These are phyloP conservation scores for Puccinia sorghi DNA, from an alignment of 1,284 basidiomycete genomes.

Conservation along the genomic window DNA sequence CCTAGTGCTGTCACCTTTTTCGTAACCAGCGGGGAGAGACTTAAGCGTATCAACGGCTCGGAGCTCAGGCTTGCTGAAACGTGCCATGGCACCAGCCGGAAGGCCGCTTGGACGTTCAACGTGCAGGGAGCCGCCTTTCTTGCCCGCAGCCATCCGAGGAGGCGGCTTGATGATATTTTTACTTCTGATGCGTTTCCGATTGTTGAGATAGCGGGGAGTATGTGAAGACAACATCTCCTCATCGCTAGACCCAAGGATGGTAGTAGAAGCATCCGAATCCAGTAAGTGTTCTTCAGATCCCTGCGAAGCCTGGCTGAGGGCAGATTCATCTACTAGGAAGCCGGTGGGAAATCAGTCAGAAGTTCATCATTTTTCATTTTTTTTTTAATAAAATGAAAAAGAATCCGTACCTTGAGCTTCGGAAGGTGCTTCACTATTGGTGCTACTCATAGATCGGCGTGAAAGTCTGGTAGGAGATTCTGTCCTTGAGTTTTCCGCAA, in stretches of 20 bases:
- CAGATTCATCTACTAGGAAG: constrained; percentile 25
- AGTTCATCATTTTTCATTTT: neutral
- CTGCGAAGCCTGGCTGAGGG: constrained; percentile 33
- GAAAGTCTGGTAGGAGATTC: constrained; percentile 19
- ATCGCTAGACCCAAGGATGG: constrained; percentile 41
- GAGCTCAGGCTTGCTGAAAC: constrained; percentile 9
- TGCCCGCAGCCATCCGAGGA: neutral
- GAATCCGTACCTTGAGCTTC: constrained; percentile 20
- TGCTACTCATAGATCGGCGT: constrained; percentile 9
- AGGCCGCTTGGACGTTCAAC: constrained; percentile 1
- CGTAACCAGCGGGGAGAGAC: neutral
- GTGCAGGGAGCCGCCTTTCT: neutral
- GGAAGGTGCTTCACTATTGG: neutral
- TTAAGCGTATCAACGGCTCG: neutral
- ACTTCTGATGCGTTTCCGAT: constrained; percentile 29
- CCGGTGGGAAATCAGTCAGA: neutral
- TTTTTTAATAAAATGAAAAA: neutral
- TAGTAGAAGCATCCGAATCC: constrained; percentile 49
- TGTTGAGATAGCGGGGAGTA: constrained; percentile 41
- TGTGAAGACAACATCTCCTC: constrained; percentile 46
- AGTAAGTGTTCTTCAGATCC: constrained; percentile 23
- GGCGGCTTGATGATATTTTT: constrained; percentile 26
- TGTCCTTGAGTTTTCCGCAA: neutral
- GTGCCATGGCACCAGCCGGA: neutral
- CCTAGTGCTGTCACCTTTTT: constrained; percentile 2